Conservation (phyloP, 768 basidiomycete species). For the Pulveroboletus sp. region DNA sequence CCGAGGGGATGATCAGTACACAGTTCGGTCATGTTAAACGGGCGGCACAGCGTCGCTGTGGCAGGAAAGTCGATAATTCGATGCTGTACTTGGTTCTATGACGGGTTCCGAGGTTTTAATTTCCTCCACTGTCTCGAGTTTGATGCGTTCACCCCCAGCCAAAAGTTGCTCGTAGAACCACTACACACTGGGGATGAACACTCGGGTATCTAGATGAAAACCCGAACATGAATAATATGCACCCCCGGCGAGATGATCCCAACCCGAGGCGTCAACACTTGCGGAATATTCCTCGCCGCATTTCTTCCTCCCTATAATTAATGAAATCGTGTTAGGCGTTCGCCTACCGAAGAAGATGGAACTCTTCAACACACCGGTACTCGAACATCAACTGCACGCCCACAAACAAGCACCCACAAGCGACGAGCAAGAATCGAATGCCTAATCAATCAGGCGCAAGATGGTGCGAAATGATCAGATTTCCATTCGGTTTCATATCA, state of each 20-base stretch:
- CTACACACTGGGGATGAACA: too few species aligned
- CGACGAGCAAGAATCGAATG: constrained; percentile 56
- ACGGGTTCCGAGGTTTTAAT: too few species aligned
- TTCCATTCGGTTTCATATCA: neutral
- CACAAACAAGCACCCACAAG: constrained; percentile 67
- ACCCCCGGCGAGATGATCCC: neutral
- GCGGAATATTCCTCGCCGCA: constrained; percentile 55
- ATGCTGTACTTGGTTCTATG: too few species aligned
- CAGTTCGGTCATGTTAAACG: too few species aligned
- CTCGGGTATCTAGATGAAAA: too few species aligned
- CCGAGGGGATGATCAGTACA: too few species aligned
- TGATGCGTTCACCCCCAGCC: too few species aligned
- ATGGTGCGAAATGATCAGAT: neutral
- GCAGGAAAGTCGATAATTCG: too few species aligned
- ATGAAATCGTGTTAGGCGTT: constrained; percentile 1
- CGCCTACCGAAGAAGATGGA: neutral
- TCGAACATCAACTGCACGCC: constrained; percentile 94
- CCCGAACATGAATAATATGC: neutral
- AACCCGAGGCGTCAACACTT: constrained; percentile 36
- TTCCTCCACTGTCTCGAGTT: too few species aligned
- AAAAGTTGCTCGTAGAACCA: too few species aligned
- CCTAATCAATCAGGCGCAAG: constrained; percentile 38
- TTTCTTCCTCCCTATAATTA: constrained; percentile 63
- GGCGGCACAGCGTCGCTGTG: too few species aligned
- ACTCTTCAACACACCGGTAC: constrained; percentile 82